A percentile compares a stretch with the other conserved stretches of the same genome.
These are phyloP conservation scores for Colletotrichum lini DNA, from an alignment of 2,329 filamentous ascomycete species.

Conservation along the genomic window DNA sequence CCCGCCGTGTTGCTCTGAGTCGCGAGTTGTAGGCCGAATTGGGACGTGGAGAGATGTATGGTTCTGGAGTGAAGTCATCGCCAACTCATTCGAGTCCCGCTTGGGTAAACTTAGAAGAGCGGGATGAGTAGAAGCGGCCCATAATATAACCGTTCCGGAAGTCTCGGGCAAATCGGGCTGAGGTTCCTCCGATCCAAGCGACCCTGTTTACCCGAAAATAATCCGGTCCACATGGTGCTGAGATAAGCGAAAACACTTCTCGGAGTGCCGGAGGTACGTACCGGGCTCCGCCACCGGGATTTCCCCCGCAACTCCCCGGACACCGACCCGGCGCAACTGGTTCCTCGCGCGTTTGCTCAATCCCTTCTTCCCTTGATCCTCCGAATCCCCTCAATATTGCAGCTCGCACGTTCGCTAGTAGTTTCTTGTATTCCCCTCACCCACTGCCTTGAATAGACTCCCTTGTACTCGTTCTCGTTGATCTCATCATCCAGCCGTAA, in stretches of 20 bases:
- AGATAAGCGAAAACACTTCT: not conserved
- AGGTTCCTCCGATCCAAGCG: rapidly evolving
- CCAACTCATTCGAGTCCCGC: not conserved
- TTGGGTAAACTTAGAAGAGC: not conserved
- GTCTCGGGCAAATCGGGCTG: not conserved
- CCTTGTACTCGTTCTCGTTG: not conserved
- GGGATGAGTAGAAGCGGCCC: too few relatives aligned
- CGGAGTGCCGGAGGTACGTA: not conserved
- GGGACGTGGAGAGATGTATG: not conserved
- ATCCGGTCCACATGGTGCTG: not conserved
- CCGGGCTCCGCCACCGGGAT: not conserved
- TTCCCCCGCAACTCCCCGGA: conserved; percentile 4
- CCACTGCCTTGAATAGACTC: not conserved
- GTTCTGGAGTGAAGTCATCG: not conserved
- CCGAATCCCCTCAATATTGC: not conserved
- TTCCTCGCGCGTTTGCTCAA: not conserved
- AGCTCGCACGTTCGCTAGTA: not conserved
- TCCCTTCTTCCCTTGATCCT: not conserved
- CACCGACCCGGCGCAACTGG: not conserved
- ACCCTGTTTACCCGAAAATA: not conserved
- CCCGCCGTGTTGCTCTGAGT: not conserved
- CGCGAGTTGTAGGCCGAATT: not conserved
- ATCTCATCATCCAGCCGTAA: not conserved
- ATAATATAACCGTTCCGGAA: too few relatives aligned
- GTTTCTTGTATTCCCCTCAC: not conserved